Percentiles rank a stretch among this genome's conserved stretches.
Evolutionary conservation across 305 asterid genomes (phyloP).

Genomic region (Fraxinus baroniana): DNA sequence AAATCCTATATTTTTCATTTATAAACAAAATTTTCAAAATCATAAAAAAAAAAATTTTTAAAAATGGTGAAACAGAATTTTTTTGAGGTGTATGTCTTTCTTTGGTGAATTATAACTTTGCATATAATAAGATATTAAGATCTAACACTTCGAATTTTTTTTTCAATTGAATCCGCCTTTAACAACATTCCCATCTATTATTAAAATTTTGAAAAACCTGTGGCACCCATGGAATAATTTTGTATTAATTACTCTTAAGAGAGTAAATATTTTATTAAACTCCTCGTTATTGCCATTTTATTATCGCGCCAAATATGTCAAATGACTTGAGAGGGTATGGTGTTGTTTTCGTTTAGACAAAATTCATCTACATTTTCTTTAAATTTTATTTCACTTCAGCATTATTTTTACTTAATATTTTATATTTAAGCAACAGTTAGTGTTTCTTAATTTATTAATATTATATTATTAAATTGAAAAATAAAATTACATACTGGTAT

Average conservation of each 20-base stretch:
- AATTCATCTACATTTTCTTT: background rate
- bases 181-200: background rate
- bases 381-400: background rate
- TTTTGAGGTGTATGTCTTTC: background rate
- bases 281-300: background rate
- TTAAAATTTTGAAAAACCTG: background rate
- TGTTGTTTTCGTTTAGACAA: background rate
- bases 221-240: background rate
- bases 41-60: background rate
- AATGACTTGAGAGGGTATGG: background rate
- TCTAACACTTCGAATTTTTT: background rate
- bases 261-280: background rate
- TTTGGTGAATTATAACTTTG: background rate
- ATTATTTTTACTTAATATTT: background rate
- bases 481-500: constrained; percentile 8
- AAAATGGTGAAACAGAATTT: too few species aligned
- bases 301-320: background rate
- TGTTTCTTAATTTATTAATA: background rate
- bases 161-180: background rate
- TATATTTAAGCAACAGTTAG: background rate
- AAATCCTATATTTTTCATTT: background rate
- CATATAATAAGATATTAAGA: too few species aligned
- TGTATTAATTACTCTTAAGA: background rate
- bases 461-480: background rate
- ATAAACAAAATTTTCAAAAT: background rate